A percentile compares a stretch with the other conserved stretches of the same genome.
phyloP scores from a whole-genome alignment of 1,139 yeast genomes.

The Pneumocystis jirovecii region DNA sequence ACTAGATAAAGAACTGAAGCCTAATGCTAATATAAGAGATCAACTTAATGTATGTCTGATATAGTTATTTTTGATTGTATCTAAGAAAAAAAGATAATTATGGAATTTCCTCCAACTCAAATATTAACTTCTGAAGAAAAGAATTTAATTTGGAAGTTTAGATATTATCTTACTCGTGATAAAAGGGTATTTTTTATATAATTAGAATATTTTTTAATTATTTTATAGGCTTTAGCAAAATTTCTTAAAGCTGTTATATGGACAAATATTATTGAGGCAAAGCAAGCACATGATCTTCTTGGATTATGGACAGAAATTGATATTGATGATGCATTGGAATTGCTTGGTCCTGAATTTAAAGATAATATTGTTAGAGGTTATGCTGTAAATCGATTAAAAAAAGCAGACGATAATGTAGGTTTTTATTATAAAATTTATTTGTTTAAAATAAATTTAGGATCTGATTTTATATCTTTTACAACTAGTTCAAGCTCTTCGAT shows the following conservation, averaged over 20 bases:
- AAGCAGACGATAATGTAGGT: conserved; percentile 48
- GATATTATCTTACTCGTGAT: conserved; percentile 69
- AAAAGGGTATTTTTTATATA: conserved; percentile 27
- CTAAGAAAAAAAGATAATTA: conserved; percentile 26
- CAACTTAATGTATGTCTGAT: conserved; percentile 34
- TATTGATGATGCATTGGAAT: conserved; percentile 82
- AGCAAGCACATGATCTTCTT: conserved; percentile 52
- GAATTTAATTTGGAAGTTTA: conserved; percentile 78
- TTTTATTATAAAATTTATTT: not conserved
- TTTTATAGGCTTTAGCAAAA: conserved; percentile 50
- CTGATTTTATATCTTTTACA: conserved; percentile 70
- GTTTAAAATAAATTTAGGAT: conserved; percentile 27
- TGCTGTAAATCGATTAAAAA: conserved; percentile 70
- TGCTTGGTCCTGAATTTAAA: conserved; percentile 58
- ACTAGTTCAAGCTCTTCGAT: conserved; percentile 80
- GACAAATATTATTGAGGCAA: conserved; percentile 68
- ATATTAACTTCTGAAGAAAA: conserved; percentile 71
- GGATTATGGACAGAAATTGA: conserved; percentile 62
- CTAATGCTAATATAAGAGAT: conserved; percentile 70
- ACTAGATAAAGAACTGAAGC: conserved; percentile 72
- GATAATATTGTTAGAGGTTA: conserved; percentile 50
- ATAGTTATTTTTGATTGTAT: conserved; percentile 9
- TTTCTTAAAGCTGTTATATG: conserved; percentile 77
- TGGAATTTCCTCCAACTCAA: conserved; percentile 70
- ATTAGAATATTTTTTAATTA: not conserved